These are phyloP conservation scores for Phylloporus sp. DNA, from an alignment of 768 basidiomycete genomes.

Conservation along the genomic window DNA sequence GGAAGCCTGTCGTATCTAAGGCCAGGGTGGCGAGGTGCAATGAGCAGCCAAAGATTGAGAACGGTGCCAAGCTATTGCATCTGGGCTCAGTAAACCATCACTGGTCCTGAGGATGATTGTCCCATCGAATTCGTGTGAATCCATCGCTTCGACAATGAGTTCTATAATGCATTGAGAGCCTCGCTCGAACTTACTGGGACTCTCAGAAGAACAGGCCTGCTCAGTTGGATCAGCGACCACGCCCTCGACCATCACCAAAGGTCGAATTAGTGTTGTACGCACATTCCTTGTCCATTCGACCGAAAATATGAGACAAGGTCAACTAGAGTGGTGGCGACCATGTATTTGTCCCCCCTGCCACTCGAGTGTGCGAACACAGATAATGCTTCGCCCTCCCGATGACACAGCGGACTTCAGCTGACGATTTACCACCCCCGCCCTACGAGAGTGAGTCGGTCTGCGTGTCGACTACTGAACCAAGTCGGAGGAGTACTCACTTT, in stretches of 20 bases:
- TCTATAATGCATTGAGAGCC: not conserved
- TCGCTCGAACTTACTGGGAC: not conserved
- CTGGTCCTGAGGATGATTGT: not conserved
- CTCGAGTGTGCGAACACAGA: too few relatives aligned
- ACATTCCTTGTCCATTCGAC: not conserved
- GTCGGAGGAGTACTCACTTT: not conserved
- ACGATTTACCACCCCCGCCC: not conserved
- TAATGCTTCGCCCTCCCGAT: not conserved
- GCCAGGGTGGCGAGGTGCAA: not conserved
- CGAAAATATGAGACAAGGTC: not conserved
- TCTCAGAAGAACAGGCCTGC: not conserved
- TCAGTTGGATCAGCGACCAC: not conserved
- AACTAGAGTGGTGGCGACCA: not conserved
- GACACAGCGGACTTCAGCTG: not conserved
- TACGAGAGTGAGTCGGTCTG: not conserved
- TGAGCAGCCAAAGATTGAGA: not conserved
- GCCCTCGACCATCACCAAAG: not conserved
- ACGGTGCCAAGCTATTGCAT: too few relatives aligned
- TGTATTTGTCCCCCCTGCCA: not conserved
- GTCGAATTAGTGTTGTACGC: not conserved
- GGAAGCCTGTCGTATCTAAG: not conserved
- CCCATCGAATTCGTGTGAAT: not conserved
- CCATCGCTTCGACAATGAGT: not conserved
- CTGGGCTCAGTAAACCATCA: not conserved
- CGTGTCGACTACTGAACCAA: too few relatives aligned